Percentiles rank a stretch among this genome's conserved stretches.
These are phyloP conservation scores for Trypanosoma platydactyli DNA, from an alignment of 208 protist species.

Conservation along the genomic window DNA sequence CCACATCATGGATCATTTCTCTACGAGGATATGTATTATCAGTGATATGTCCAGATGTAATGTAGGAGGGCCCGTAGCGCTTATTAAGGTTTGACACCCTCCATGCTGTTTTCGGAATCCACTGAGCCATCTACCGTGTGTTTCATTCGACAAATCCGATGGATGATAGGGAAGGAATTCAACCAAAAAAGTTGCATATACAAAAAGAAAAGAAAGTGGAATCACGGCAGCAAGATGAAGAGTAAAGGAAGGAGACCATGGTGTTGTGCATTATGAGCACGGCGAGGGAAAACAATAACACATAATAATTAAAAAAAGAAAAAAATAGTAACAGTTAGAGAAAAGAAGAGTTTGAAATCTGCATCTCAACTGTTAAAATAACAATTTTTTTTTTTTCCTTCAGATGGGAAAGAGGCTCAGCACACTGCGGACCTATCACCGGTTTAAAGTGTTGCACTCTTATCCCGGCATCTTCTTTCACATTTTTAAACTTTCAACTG, in stretches of 20 bases:
- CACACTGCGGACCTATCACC: neutral
- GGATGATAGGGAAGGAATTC: constrained; percentile 4
- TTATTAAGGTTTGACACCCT: constrained; percentile 87
- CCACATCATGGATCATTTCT: neutral
- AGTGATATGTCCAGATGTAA: constrained; percentile 36
- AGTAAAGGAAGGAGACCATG: too few species aligned
- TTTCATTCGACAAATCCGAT: too few species aligned
- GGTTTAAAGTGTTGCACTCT: neutral
- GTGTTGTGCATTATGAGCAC: too few species aligned
- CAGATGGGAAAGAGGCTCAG: too few species aligned
- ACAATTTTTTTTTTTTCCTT: too few species aligned
- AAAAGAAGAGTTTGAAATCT: too few species aligned
- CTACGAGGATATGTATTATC: constrained; percentile 5
- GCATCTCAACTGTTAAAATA: neutral
- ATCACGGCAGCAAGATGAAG: too few species aligned
- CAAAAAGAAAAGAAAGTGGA: constrained; percentile 5
- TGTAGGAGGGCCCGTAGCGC: constrained; percentile 70
- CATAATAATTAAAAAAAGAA: too few species aligned
- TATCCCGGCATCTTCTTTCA: neutral
- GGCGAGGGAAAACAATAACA: too few species aligned
- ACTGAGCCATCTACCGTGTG: constrained; percentile 73
- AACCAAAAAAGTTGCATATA: constrained; percentile 2
- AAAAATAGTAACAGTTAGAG: too few species aligned
- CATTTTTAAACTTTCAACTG: neutral
- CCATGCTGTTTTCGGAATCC: constrained; percentile 88